Conservation (phyloP, 768 basidiomycete species). For the Boletus reticuloceps region DNA sequence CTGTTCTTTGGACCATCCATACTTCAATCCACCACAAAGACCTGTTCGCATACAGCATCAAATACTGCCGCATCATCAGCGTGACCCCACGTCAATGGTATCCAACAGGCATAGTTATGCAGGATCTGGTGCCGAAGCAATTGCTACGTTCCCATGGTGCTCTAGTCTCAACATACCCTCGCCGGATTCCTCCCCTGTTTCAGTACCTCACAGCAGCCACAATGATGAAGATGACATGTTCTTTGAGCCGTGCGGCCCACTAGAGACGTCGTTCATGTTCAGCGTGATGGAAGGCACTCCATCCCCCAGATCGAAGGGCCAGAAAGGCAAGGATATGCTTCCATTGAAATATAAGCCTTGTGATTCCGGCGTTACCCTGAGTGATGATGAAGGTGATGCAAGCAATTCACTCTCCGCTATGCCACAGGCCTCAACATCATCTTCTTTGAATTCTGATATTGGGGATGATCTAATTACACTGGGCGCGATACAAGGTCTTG, state of each 20-base stretch:
- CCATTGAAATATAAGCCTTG: conserved; percentile 70
- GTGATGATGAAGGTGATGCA: conserved; percentile 36
- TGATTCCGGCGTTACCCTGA: conserved; percentile 47
- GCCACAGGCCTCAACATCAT: conserved; percentile 62
- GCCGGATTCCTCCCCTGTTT: too few species aligned
- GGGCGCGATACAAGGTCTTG: conserved; percentile 48
- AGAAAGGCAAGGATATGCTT: conserved; percentile 32
- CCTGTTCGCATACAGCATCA: too few species aligned
- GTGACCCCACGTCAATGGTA: too few species aligned
- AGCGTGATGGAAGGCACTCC: conserved; percentile 57
- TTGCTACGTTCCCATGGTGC: too few species aligned
- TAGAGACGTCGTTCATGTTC: conserved; percentile 54
- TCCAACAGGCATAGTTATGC: too few species aligned
- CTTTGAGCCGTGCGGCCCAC: conserved; percentile 44
- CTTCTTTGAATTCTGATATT: conserved; percentile 53
- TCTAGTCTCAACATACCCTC: too few species aligned
- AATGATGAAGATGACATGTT: conserved; percentile 58
- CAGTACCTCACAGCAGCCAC: conserved; percentile 13
- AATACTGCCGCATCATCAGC: too few species aligned
- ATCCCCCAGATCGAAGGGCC: conserved; percentile 43
- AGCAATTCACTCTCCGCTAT: conserved; percentile 34
- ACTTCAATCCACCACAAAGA: too few species aligned
- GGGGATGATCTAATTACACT: conserved; percentile 78
- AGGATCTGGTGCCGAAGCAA: too few species aligned
- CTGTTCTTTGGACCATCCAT: background rate